These are phyloP conservation scores for Leccinum sublutescens DNA, from an alignment of 768 basidiomycete genomes.

Conservation along the genomic window DNA sequence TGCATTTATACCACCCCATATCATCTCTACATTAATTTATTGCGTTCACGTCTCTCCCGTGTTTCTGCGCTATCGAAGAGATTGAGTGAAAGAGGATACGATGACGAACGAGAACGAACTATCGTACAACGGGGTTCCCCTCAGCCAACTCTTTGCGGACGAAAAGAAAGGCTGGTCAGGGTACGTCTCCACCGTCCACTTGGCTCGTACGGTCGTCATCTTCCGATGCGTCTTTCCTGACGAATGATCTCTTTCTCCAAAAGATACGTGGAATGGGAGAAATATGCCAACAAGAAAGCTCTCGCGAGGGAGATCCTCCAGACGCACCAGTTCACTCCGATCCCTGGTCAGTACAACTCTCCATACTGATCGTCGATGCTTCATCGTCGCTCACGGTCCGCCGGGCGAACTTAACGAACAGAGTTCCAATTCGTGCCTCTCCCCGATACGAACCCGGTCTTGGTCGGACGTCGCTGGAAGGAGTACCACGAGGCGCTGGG, in stretches of 20 bases:
- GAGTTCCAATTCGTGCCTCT: conserved; percentile 50
- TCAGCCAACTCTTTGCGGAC: conserved; percentile 10
- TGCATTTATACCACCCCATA: background rate
- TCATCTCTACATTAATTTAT: background rate
- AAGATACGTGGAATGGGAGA: conserved; percentile 19
- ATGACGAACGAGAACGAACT: background rate
- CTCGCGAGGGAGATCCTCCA: conserved; percentile 11
- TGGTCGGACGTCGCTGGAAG: conserved; percentile 51
- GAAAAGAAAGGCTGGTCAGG: conserved; percentile 17
- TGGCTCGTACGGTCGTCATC: background rate
- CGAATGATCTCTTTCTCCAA: background rate
- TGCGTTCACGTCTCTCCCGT: background rate
- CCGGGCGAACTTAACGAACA: conserved; percentile 7
- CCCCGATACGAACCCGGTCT: conserved; percentile 49
- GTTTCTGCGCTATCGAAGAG: background rate
- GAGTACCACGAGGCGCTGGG: conserved; percentile 52
- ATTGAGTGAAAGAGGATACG: background rate
- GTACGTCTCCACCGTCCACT: background rate
- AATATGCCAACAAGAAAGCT: conserved; percentile 11
- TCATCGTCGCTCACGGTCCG: background rate
- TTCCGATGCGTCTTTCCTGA: background rate
- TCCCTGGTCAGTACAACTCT: conserved; percentile 8
- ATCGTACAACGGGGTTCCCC: background rate
- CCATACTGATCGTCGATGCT: background rate
- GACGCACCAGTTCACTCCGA: conserved; percentile 11